Evolutionary conservation across 345 rosid genomes (phyloP).

Genomic region (Euphorbia lathyris): DNA sequence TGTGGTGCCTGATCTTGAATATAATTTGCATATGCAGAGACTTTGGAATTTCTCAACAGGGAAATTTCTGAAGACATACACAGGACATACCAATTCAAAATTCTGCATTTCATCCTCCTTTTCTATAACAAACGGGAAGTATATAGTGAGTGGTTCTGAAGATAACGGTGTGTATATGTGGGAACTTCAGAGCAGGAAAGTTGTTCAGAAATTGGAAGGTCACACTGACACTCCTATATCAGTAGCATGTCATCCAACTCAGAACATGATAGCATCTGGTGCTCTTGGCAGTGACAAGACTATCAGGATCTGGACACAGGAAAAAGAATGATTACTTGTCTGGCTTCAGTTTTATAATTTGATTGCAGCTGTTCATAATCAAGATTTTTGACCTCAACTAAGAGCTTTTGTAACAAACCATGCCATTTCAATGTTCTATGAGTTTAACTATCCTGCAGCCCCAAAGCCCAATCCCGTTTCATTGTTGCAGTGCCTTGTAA

Average conservation of each 20-base stretch:
- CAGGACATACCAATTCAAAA: constrained; percentile 68
- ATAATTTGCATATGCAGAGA: constrained; percentile 44
- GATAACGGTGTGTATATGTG: constrained; percentile 79
- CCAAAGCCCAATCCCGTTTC: not conserved
- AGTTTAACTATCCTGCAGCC: not conserved
- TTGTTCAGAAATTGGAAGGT: constrained; percentile 91
- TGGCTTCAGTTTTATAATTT: not conserved
- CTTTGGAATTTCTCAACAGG: constrained; percentile 82
- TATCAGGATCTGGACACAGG: constrained; percentile 80
- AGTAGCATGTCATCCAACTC: constrained; percentile 78
- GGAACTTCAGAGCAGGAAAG: constrained; percentile 78
- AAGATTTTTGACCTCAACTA: not conserved
- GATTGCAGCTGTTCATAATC: constrained; percentile 1
- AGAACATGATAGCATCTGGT: constrained; percentile 84
- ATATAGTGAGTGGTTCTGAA: constrained; percentile 85
- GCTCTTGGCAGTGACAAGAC: constrained; percentile 74
- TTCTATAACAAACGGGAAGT: constrained; percentile 74
- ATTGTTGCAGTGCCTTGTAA: not conserved
- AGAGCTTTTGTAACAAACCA: not conserved
- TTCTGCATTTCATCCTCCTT: constrained; percentile 70
- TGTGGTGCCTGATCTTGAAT: constrained; percentile 10
- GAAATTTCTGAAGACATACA: constrained; percentile 77
- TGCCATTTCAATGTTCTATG: not conserved
- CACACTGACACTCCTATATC: constrained; percentile 77
- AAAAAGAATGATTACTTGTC: constrained; percentile 1